Evolutionary conservation across 2,329 filamentous ascomycete species (phyloP), one percentile per base, ranked within the genome.

Genomic region (Allantophomopsis cytisporea): DNA sequence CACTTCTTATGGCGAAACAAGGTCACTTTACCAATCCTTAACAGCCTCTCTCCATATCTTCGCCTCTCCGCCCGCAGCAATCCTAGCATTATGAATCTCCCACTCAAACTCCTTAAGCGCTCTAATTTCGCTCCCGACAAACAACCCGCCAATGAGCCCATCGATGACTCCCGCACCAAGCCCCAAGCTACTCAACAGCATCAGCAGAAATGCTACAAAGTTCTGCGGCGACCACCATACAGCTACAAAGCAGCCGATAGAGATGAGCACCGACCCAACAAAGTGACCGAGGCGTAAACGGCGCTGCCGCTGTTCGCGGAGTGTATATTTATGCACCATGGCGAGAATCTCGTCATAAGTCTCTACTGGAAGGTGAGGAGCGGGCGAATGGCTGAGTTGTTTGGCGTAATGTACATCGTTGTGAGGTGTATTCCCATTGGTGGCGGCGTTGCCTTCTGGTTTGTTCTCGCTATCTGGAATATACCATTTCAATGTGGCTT

Each of bases 31-130:
- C 52, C 52, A 57, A 39, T 57, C 53, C 41, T 45, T 54, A 6
- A 55, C 39, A 10, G 47, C 51, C 33, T 54, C 41, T 6, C 34
- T 46, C 11, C 47, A 41, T 21, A 35, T 37, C 33, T 51, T 39
- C 12, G 33, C 38, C 23, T 55, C 56, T 6, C 50, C 50, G 20
- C 48, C 50, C 17, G 55, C 55, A 11, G 46, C 47, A 4, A 45
- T 48, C 44, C 57, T 77, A 11, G 80, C 80, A 54, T 83, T 88
- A 38, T 64, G 65, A 18, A 96, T 79, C 60, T 98, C 91, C 83
- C 86, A 95, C 56, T 91, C 77, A 61, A 96, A 96, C 63, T 98
- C 91, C 51, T 76, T 80, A 40, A 98, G 63, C 4, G 82, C 80
- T 42, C 86, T 71, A 43, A 95, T 61, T 62, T 98, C 91, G 44